Percentiles rank a stretch among this genome's conserved stretches.
phyloP scores from a whole-genome alignment of 345 rosid genomes.

The Aquilaria sinensis region DNA sequence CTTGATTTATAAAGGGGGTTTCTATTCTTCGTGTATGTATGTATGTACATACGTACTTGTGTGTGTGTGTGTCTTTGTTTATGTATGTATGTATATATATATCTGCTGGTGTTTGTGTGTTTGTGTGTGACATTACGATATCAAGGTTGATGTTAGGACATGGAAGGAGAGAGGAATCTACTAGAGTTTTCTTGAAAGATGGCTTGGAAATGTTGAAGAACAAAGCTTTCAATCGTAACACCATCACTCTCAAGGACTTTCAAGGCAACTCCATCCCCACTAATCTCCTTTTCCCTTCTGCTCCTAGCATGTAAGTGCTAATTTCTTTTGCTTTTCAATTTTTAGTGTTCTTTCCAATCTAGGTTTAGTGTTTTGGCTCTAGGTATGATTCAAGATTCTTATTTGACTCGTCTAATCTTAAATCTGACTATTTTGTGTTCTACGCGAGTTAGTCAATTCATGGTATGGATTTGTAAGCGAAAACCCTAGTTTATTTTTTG shows the following conservation, averaged over 20 bases:
- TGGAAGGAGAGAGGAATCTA: too few relatives aligned
- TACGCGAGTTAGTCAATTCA: background rate
- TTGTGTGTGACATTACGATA: background rate
- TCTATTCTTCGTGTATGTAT: background rate
- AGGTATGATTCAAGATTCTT: background rate
- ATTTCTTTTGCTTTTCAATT: background rate
- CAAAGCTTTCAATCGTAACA: conserved; percentile 58
- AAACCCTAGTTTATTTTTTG: conserved; percentile 9
- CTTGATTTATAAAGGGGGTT: conserved; percentile 1
- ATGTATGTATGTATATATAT: too few relatives aligned
- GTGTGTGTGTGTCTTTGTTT: background rate
- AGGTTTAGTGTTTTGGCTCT: background rate
- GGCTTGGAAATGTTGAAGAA: conserved; percentile 66
- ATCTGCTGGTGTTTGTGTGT: background rate
- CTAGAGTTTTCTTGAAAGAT: too few relatives aligned
- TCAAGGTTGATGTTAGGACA: too few relatives aligned
- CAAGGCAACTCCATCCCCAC: conserved; percentile 91
- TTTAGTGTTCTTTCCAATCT: background rate
- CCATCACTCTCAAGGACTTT: conserved; percentile 90
- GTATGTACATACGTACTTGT: too few relatives aligned
- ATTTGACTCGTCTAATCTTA: conserved; percentile 9
- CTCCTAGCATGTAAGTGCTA: conserved; percentile 77
- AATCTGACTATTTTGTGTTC: conserved; percentile 11
- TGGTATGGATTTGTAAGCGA: conserved; percentile 15
- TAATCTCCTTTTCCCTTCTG: conserved; percentile 86